These are phyloP conservation scores for Nakataea oryzae DNA, from an alignment of 2,329 filamentous ascomycete genomes.

Conservation along the genomic window DNA sequence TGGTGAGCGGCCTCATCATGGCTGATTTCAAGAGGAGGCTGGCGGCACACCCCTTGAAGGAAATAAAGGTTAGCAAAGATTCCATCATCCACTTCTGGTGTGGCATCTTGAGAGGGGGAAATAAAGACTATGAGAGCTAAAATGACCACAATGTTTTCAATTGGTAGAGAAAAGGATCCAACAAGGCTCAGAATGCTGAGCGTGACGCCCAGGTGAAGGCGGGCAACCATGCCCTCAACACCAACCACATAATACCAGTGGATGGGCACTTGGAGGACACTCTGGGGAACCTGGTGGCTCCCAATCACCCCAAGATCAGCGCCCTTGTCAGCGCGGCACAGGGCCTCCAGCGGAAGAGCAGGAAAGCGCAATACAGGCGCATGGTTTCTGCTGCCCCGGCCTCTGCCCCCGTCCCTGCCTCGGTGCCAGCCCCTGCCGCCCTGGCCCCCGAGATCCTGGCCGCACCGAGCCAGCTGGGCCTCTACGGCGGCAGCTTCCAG, in stretches of 20 bases:
- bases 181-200: constrained; percentile 11
- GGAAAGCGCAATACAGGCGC: too few relatives aligned
- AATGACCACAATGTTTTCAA: background rate
- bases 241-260: constrained; percentile 6
- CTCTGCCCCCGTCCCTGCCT: too few relatives aligned
- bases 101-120: too few relatives aligned
- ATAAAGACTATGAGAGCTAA: background rate
- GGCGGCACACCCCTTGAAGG: constrained; percentile 9
- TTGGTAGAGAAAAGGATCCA: constrained; percentile 10
- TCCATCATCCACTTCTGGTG: too few relatives aligned
- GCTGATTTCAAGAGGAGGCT: constrained; percentile 10
- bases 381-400: too few relatives aligned
- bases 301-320: too few relatives aligned
- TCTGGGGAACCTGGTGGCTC: too few relatives aligned
- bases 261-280: too few relatives aligned
- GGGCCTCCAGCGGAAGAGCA: background rate
- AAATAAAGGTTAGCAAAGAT: constrained; percentile 5
- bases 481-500: too few relatives aligned
- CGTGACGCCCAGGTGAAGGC: constrained; percentile 11
- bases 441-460: too few relatives aligned
- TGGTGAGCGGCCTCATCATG: constrained; percentile 11
- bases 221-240: constrained; percentile 8
- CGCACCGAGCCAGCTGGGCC: background rate
- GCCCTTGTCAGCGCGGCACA: too few relatives aligned
- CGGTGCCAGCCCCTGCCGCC: too few relatives aligned